Conservation (phyloP, 176 grass and related monocot species). For the Triticum turgidum region DNA sequence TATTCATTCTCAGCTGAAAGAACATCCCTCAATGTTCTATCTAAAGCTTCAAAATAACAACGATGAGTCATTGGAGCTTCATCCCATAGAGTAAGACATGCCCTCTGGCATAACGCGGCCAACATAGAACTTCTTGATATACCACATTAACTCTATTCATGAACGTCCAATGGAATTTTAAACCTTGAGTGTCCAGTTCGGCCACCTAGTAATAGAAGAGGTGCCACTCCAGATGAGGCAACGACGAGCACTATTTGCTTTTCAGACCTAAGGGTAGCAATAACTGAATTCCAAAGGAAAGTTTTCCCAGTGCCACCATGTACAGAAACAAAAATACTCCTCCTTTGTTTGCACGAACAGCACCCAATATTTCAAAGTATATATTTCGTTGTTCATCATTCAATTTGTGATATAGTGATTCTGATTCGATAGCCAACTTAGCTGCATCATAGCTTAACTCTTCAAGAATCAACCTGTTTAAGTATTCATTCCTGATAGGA, state of each 20-base stretch:
- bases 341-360: neutral
- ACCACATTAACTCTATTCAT: neutral
- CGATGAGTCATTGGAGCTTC: neutral
- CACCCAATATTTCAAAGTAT: neutral
- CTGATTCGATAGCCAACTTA: neutral
- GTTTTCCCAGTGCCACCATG: neutral
- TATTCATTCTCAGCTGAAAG: neutral
- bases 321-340: neutral
- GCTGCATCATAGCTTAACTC: neutral
- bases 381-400: neutral
- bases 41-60: too few species aligned
- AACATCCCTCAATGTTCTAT: neutral
- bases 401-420: neutral
- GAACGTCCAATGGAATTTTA: neutral
- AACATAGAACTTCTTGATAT: neutral
- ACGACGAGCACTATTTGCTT: neutral
- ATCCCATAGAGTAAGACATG: neutral
- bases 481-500: neutral
- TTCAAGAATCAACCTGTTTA: neutral
- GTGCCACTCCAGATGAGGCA: neutral
- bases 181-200: neutral
- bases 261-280: neutral
- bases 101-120: neutral
- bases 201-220: neutral
- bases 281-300: neutral